phyloP scores from a whole-genome alignment of 2,329 filamentous ascomycete genomes.

The Talaromyces sp. region DNA sequence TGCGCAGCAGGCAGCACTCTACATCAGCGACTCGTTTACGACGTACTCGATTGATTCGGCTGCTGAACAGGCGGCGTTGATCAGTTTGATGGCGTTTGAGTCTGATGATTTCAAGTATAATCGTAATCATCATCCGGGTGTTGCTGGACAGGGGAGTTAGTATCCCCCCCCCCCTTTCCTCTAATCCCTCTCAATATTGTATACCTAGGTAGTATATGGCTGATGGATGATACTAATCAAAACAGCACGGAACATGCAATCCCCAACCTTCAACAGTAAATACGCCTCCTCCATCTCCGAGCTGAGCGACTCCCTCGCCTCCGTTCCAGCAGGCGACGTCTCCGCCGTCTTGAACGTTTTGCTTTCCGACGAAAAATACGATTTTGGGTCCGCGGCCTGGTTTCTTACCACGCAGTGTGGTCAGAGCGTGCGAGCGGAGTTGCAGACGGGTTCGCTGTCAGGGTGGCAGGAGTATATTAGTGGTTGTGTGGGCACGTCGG shows the following conservation, averaged over 20 bases:
- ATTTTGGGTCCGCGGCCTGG: slow-evolving; percentile 59
- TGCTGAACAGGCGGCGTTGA: slow-evolving; percentile 62
- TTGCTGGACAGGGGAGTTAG: slow-evolving; percentile 61
- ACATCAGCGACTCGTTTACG: slow-evolving; percentile 53
- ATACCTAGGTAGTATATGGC: background rate
- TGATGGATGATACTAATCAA: background rate
- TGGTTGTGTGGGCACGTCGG: slow-evolving; percentile 49
- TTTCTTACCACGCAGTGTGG: slow-evolving; percentile 54
- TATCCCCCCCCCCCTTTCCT: slow-evolving; percentile 11
- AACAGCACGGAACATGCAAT: slow-evolving; percentile 59
- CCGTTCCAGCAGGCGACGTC: slow-evolving; percentile 34
- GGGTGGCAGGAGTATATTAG: slow-evolving; percentile 53
- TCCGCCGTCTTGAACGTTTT: slow-evolving; percentile 49
- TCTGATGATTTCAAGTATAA: slow-evolving; percentile 65
- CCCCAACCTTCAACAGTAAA: slow-evolving; percentile 48
- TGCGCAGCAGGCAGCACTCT: slow-evolving; percentile 55
- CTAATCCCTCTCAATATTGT: background rate
- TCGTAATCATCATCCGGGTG: slow-evolving; percentile 60
- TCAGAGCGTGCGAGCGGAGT: slow-evolving; percentile 35
- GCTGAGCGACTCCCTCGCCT: slow-evolving; percentile 32
- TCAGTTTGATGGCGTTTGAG: slow-evolving; percentile 69
- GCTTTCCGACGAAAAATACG: slow-evolving; percentile 43
- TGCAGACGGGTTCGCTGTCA: slow-evolving; percentile 44
- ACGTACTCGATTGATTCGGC: slow-evolving; percentile 52
- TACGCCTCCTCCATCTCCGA: slow-evolving; percentile 50